A percentile compares a stretch with the other conserved stretches of the same genome.
phyloP scores from a whole-genome alignment of 768 basidiomycete genomes.

The Chalciporus sphaerocephalus region DNA sequence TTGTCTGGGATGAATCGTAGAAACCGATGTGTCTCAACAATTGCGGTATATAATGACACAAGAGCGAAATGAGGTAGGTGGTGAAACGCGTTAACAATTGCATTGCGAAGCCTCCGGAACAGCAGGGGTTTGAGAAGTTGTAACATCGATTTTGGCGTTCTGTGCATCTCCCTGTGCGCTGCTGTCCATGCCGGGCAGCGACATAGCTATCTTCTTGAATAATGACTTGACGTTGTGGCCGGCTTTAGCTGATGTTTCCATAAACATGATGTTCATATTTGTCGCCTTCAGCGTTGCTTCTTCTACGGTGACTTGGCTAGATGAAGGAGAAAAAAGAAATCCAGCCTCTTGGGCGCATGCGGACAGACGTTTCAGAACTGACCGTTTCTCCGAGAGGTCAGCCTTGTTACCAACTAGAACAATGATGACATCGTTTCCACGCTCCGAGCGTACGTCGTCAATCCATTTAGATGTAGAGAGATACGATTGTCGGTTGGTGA shows the following conservation, averaged over 20 bases:
- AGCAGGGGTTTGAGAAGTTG: conserved; percentile 58
- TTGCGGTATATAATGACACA: conserved; percentile 25
- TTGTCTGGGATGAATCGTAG: conserved; percentile 5
- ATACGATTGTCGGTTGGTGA: conserved; percentile 98
- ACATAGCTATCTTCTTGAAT: conserved; percentile 99
- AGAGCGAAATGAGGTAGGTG: neutral
- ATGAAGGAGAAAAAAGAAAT: conserved; percentile 10
- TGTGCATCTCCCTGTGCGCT: conserved; percentile 57
- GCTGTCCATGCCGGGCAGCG: conserved; percentile 93
- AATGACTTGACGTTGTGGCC: conserved; percentile 98
- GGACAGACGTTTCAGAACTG: conserved; percentile 24
- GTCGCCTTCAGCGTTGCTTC: conserved; percentile 91
- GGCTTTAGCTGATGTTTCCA: conserved; percentile 99
- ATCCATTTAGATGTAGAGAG: conserved; percentile 98
- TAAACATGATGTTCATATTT: conserved; percentile 93
- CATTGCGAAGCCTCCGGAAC: conserved; percentile 87
- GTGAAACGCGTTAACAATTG: conserved; percentile 52
- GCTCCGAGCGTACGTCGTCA: conserved; percentile 95
- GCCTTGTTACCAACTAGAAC: conserved; percentile 99
- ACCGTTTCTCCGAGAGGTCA: conserved; percentile 98
- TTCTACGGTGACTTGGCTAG: conserved; percentile 96
- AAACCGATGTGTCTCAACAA: conserved; percentile 23
- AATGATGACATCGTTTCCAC: conserved; percentile 97
- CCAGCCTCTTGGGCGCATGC: conserved; percentile 2
- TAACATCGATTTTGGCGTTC: conserved; percentile 81